These are phyloP conservation scores for Populus trichocarpa DNA, from an alignment of 441 rosid species.

Conservation along the genomic window DNA sequence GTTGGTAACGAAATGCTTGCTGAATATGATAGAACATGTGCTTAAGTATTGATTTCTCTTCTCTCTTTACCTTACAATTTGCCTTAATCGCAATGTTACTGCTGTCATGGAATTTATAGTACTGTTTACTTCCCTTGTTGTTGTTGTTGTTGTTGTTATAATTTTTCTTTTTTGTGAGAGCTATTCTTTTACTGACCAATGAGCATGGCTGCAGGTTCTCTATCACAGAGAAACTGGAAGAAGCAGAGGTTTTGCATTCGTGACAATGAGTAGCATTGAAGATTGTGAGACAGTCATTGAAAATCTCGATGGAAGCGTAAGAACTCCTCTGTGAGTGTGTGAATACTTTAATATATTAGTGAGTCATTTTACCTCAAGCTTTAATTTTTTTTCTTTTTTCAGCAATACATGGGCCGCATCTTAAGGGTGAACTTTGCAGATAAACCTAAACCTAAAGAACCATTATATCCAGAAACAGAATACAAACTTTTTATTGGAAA, in stretches of 20 bases:
- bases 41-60: neutral
- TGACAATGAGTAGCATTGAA: conserved; percentile 82
- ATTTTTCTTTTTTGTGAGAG: too few relatives aligned
- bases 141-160: too few relatives aligned
- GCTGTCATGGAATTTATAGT: neutral
- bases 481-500: conserved; percentile 81
- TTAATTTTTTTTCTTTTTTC: neutral
- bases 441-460: conserved; percentile 63
- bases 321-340: conserved; percentile 14
- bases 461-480: conserved; percentile 81
- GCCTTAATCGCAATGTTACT: neutral
- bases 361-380: neutral
- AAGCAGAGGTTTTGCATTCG: conserved; percentile 89
- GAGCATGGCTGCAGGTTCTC: conserved; percentile 50
- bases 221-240: conserved; percentile 75
- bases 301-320: conserved; percentile 88
- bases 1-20: neutral
- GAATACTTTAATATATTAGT: neutral
- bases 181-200: neutral
- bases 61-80: neutral
- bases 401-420: conserved; percentile 68
- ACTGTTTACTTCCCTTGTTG: neutral
- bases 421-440: conserved; percentile 82
- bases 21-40: neutral
- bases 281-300: conserved; percentile 71